Evolutionary conservation across 352 stramenopile genomes (phyloP), one percentile per base, ranked within the genome.

Genomic region (Phytopythium chamaehyphon): DNA sequence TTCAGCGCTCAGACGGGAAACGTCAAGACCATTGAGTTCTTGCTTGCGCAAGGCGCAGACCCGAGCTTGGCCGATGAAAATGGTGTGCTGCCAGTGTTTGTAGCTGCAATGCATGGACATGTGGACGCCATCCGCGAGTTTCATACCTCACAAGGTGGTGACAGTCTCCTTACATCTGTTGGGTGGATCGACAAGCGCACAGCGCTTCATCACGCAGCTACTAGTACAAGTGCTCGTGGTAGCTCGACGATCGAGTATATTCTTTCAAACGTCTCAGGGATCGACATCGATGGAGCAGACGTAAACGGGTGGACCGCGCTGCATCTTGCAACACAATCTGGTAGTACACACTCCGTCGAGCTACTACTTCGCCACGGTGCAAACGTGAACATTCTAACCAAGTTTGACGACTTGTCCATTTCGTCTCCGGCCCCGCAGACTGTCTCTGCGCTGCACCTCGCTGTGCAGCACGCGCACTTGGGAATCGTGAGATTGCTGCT

Each of bases 71-170:
- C 19, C 28, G 33, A 52, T 31, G 46, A 52, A 31, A 7, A 33
- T 22, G 46, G 33, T 1, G 12, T 43, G 9, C 12, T 33, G 14
- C 46, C 46, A 0, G 21, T 52, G 6, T 31, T 18, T 6, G 31
- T 52, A 2, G 46, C 46, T 4, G 46, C 46, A 23, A 31, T 31
- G 46, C 31, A 43, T 16, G 33, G 46, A 31, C 31, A 52, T 22
- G 31, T 73, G 7, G 62, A 68, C 22, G 76, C 75, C 28, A 56
- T 91, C 10, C 47, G 59, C 6, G 78, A 73, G 47, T 54, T 93
- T 21, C 76, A 88, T 51, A 19, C 58, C 1, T 58, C 61, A 9
- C 54, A 47, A 9, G 55, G 64, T 35, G 54, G 19, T 15, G 10
- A 7, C 2, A 24, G 24, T 1, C 26, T 40, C 2, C 9, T 40